Evolutionary conservation across 345 rosid genomes (phyloP).

Genomic region (Corymbia maculata): DNA sequence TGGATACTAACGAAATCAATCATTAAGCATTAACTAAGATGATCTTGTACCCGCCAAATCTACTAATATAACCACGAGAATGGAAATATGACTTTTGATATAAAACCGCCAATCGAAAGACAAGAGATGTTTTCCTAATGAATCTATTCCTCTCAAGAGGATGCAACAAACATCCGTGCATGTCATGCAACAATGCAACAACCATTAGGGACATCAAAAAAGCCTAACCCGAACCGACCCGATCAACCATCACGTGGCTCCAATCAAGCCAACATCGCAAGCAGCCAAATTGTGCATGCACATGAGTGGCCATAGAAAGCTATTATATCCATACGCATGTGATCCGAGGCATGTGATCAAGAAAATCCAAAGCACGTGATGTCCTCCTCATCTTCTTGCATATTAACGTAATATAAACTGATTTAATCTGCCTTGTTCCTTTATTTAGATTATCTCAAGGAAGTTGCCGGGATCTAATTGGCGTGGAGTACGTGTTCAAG

Average conservation of each 20-base stretch:
- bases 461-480: neutral
- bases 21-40: neutral
- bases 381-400: neutral
- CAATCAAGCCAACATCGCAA: neutral
- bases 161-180: neutral
- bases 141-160: neutral
- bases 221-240: neutral
- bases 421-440: neutral
- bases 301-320: neutral
- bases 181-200: neutral
- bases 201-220: neutral
- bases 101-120: neutral
- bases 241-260: neutral
- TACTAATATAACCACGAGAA: neutral
- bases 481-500: neutral
- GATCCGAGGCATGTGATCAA: neutral
- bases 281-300: neutral
- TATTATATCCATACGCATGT: rapidly evolving
- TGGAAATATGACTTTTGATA: neutral
- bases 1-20: neutral
- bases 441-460: neutral
- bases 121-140: neutral
- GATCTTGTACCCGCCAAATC: neutral
- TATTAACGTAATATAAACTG: neutral
- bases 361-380: neutral